phyloP scores from a whole-genome alignment of 352 stramenopile genomes.

The Phytopythium litorale region DNA sequence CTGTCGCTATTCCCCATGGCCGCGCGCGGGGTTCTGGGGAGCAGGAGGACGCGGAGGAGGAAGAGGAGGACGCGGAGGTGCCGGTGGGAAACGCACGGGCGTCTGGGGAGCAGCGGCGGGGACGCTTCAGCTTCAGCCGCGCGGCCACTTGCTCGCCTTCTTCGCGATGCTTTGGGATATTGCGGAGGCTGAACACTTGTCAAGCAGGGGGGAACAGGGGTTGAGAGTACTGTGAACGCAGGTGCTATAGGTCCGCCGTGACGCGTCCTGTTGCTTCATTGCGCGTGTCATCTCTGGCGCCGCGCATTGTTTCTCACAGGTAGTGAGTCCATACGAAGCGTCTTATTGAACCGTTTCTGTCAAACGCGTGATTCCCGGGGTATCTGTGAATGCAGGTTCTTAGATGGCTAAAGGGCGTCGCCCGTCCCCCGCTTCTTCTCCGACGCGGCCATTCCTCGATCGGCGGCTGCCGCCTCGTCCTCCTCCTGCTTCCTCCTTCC shows the following conservation, averaged over 20 bases:
- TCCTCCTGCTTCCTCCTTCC: conserved; percentile 6
- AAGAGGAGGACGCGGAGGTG: no score
- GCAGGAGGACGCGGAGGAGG: not conserved
- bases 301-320: not conserved
- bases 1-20: conserved; percentile 87
- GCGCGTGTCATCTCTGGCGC: conserved; percentile 1
- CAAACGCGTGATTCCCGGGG: not conserved
- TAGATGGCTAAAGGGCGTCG: conserved; percentile 1
- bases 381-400: not conserved
- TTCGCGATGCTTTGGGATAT: not conserved
- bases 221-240: not conserved
- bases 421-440: not conserved
- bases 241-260: not conserved
- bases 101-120: not conserved
- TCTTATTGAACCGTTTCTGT: not conserved
- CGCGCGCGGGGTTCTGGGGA: no score
- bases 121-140: not conserved
- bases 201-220: not conserved
- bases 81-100: not conserved
- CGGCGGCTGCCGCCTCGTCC: not conserved
- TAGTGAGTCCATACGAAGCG: not conserved
- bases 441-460: conserved; percentile 2
- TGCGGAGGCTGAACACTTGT: conserved; percentile 2
- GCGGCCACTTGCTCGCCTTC: not conserved
- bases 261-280: not conserved